These are phyloP conservation scores for Xylaria sp. DNA, from an alignment of 2,329 filamentous ascomycete species.

Conservation along the genomic window DNA sequence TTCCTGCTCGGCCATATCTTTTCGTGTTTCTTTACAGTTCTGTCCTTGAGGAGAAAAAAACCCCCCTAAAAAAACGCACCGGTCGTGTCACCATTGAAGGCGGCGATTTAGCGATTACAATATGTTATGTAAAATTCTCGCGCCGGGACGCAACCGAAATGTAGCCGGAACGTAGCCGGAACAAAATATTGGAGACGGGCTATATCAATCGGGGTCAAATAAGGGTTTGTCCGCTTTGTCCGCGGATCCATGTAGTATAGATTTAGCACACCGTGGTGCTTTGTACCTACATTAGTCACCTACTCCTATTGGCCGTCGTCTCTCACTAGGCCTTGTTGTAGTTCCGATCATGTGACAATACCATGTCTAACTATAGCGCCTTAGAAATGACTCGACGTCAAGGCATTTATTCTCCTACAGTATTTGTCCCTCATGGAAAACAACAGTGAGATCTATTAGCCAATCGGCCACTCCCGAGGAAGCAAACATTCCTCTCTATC, in stretches of 20 bases:
- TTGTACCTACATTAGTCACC: background rate
- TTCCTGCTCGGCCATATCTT: background rate
- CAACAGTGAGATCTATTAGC: background rate
- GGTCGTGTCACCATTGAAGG: background rate
- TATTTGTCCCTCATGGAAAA: background rate
- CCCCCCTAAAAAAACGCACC: too few relatives aligned
- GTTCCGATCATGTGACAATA: conserved; percentile 9
- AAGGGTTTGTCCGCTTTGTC: background rate
- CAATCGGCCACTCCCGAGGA: background rate
- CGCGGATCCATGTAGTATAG: background rate
- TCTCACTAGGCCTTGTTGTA: background rate
- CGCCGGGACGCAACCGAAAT: background rate
- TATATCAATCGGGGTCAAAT: background rate
- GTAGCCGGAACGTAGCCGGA: background rate
- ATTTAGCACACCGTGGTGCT: background rate
- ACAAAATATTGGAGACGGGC: background rate
- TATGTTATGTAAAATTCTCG: background rate
- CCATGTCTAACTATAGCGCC: background rate
- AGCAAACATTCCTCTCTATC: conserved; percentile 10
- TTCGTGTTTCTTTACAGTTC: background rate
- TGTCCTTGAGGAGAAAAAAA: background rate
- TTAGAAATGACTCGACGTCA: too few relatives aligned
- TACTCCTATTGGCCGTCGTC: background rate
- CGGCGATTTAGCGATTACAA: background rate
- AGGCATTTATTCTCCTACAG: background rate